phyloP scores from a whole-genome alignment of 2,329 filamentous ascomycete species.

The Fusarium virguliforme region DNA sequence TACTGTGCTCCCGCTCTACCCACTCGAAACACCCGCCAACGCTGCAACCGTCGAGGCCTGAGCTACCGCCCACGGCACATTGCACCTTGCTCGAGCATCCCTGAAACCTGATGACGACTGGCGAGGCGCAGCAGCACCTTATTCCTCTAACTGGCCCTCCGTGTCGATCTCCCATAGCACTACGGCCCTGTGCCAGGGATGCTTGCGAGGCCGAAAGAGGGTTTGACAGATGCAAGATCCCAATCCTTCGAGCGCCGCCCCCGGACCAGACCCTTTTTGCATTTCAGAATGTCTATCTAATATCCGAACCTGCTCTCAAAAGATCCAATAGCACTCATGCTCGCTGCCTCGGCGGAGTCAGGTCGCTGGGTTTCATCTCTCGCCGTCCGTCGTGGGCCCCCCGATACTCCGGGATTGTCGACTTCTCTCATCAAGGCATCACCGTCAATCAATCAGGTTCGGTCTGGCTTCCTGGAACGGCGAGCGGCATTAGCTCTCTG shows the following conservation, averaged over 20 bases:
- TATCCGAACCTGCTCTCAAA: conserved; percentile 9
- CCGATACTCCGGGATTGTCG: conserved; percentile 25
- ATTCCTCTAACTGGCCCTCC: conserved; percentile 18
- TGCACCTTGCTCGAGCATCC: conserved; percentile 3
- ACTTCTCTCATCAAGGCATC: conserved; percentile 29
- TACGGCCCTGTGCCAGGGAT: conserved; percentile 31
- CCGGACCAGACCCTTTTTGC: conserved; percentile 36
- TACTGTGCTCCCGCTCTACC: conserved; percentile 5
- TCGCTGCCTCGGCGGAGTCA: conserved; percentile 2
- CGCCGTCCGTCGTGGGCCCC: conserved; percentile 1
- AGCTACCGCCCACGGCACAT: conserved; percentile 25
- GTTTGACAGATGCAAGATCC: conserved; percentile 44
- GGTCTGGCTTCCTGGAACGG: conserved; percentile 25
- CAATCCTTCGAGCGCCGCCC: conserved; percentile 10
- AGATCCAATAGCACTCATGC: neutral
- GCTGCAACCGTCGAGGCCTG: conserved; percentile 17
- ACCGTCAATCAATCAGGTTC: conserved; percentile 32
- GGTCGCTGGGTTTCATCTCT: neutral
- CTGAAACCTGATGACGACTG: conserved; percentile 39
- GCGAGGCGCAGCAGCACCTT: conserved; percentile 44
- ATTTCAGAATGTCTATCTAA: conserved; percentile 14
- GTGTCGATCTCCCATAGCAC: conserved; percentile 45
- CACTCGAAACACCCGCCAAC: conserved; percentile 8
- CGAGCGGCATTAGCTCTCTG: conserved; percentile 14
- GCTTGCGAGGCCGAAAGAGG: conserved; percentile 22